Evolutionary conservation across 768 basidiomycete species (phyloP), one percentile per base, ranked within the genome.

Genomic region (Leccinellum luteum): DNA sequence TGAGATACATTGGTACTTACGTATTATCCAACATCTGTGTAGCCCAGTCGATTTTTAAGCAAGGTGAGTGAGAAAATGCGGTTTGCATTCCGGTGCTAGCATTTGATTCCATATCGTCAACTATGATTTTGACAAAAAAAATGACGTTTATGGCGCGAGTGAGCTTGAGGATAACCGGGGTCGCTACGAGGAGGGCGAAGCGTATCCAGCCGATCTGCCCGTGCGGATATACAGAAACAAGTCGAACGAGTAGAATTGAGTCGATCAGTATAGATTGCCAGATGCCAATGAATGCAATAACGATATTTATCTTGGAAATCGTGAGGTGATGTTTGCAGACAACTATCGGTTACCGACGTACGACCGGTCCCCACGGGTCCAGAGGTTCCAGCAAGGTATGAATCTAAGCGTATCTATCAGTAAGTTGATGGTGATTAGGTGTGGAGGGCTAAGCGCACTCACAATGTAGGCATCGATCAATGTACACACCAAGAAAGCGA

Each of bases 41-140:
- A 6, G 65, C 60, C 70, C 70, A 71, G n/a, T 70, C 71, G 12
- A 73, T 62, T 45, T 68, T 70, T 34, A 71, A 41, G 58, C 66
- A 73, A 9, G 70, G 70, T 9, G 49, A 54, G 28, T 48, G 5
- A 15, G 49, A 38, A 56, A 62, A 71, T 5, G 54, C 12, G 10
- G 43, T 14, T 14, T 9, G 55, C 41, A 64, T 35, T 6, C 28
- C 8, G 13, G 54, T 19, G 10, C 41, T 12, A 13, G 48, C 52
- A 1, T 60, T 34, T 7, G 64, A 63, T 8, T 55, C 51, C 25
- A 64, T 56, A 12, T 47, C 65, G n/a, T 52, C 38, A 12, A 50
- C 50, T n/a, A 68, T 50, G 12, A 43, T 55, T 10, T 49, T 52
- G 50, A 60, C 63, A 48, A 69, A 71, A 3, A 73, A 2, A 47